Evolutionary conservation across 1,284 basidiomycete genomes (phyloP).

Genomic region (Ceratobasidium sp.): DNA sequence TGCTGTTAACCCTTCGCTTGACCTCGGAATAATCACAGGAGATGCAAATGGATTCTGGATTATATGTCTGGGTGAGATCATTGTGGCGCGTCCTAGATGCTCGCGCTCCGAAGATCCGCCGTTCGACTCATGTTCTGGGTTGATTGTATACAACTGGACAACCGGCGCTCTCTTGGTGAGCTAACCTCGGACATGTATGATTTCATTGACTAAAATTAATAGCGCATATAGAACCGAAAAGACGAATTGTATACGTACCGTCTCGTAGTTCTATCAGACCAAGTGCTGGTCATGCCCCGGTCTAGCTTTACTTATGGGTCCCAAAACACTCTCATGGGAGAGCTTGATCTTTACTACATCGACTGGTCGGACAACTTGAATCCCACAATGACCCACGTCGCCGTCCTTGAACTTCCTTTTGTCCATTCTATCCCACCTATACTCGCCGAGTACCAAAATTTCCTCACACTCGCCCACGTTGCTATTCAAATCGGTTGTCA

Average conservation of each 20-base stretch:
- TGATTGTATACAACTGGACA: conserved; percentile 5
- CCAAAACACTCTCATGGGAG: background rate
- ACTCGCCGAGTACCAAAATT: background rate
- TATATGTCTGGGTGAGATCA: background rate
- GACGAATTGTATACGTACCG: too few species aligned
- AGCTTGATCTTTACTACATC: background rate
- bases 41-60: background rate
- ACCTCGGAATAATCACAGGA: background rate
- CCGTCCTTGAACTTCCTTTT: background rate
- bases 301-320: background rate
- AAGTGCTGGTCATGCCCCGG: background rate
- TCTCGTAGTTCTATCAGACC: too few species aligned
- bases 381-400: background rate
- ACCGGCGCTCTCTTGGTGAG: conserved; percentile 1
- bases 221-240: too few species aligned
- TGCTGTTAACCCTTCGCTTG: background rate
- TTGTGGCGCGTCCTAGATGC: background rate
- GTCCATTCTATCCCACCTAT: background rate
- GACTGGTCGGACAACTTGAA: background rate
- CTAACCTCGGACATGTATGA: background rate
- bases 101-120: too few species aligned
- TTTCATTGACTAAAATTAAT: too few species aligned
- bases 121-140: background rate
- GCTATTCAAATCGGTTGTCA: background rate
- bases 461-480: background rate